Evolutionary conservation across 257 asterid genomes (phyloP).

Genomic region (Solanum rostratum): DNA sequence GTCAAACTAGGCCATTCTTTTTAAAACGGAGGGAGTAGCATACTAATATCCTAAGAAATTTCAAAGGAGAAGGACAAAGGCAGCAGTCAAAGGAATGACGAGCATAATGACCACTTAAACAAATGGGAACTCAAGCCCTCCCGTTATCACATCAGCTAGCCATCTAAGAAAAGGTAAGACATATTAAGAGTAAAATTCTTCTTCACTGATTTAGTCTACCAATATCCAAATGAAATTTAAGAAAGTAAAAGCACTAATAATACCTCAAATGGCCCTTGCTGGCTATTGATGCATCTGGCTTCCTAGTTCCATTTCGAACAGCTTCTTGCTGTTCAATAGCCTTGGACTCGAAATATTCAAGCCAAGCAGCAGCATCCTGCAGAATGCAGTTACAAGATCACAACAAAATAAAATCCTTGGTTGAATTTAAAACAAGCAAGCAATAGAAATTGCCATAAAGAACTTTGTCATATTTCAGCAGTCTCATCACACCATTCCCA

Average conservation of each 20-base stretch:
- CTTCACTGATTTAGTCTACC: background rate
- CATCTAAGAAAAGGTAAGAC: background rate
- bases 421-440: background rate
- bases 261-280: conserved; percentile 99
- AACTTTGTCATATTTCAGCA: background rate
- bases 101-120: background rate
- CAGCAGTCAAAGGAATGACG: background rate
- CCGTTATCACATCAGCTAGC: background rate
- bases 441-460: background rate
- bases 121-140: background rate
- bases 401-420: background rate
- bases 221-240: conserved; percentile 12
- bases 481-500: background rate
- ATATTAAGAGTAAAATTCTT: background rate
- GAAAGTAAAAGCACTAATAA: conserved; percentile 5
- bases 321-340: conserved; percentile 99
- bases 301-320: conserved; percentile 80
- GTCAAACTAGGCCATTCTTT: too few species aligned
- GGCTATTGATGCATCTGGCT: conserved; percentile 89
- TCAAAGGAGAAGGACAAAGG: background rate
- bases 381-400: background rate
- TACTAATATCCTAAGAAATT: background rate
- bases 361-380: conserved; percentile 99
- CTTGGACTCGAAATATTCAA: conserved; percentile 92
- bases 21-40: background rate